Evolutionary conservation across 257 asterid species (phyloP).

Genomic region (Sherardia arvensis): DNA sequence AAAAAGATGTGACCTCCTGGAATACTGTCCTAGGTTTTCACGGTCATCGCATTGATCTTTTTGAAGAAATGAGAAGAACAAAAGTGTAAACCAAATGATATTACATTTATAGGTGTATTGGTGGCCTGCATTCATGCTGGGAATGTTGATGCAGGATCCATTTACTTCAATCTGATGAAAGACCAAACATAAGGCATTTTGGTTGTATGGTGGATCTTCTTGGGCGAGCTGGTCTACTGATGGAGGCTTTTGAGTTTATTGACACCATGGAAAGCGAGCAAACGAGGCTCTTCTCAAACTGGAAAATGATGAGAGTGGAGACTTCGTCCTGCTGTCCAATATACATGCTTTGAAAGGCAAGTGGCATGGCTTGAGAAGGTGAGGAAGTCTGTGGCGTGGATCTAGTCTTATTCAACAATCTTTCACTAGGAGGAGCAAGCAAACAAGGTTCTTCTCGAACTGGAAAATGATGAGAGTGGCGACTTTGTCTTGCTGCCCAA

Average conservation of each 20-base stretch:
- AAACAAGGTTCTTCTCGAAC: constrained; percentile 33
- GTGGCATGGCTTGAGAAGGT: constrained; percentile 49
- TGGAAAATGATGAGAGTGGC: constrained; percentile 48
- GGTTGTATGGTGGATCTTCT: constrained; percentile 77
- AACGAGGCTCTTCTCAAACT: constrained; percentile 37
- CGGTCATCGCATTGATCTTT: constrained; percentile 45
- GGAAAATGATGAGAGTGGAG: constrained; percentile 50
- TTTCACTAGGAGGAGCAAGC: constrained; percentile 38
- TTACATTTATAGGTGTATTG: constrained; percentile 52
- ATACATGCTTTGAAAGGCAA: constrained; percentile 58
- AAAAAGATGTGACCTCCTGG: constrained; percentile 54
- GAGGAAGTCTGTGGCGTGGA: constrained; percentile 45
- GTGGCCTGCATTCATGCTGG: constrained; percentile 65
- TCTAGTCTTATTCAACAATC: constrained; percentile 33
- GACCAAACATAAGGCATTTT: constrained; percentile 43
- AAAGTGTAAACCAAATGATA: constrained; percentile 40
- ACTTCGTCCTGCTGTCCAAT: constrained; percentile 55
- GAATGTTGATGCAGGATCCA: constrained; percentile 47
- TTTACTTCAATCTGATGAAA: constrained; percentile 40
- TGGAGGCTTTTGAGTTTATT: constrained; percentile 57
- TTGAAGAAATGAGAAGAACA: constrained; percentile 57
- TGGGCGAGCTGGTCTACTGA: constrained; percentile 57
- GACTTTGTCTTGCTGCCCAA: constrained; percentile 60
- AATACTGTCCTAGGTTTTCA: constrained; percentile 51
- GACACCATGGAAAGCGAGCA: constrained; percentile 41